Conservation (phyloP, 129 eudicot species). For the Chrysanthemum makinoi region DNA sequence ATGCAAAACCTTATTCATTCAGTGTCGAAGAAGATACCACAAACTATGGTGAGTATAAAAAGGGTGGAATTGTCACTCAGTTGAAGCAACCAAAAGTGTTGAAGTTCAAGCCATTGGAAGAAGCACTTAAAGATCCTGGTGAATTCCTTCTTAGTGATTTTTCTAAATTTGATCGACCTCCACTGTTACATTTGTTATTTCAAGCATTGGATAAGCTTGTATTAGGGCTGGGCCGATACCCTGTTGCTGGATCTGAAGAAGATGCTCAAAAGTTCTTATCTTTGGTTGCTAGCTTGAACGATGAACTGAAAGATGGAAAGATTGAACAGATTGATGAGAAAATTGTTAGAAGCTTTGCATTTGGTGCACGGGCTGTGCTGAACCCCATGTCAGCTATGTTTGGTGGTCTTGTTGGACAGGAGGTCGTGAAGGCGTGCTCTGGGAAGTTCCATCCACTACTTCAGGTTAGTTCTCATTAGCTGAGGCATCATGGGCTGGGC, state of each 20-base stretch:
- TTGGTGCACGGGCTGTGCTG: conserved; percentile 87
- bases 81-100: conserved; percentile 77
- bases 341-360: conserved; percentile 51
- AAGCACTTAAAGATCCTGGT: conserved; percentile 77
- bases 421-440: conserved; percentile 92
- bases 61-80: conserved; percentile 88
- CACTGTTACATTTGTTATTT: conserved; percentile 79
- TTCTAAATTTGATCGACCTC: conserved; percentile 87
- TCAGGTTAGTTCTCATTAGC: conserved; percentile 51
- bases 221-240: conserved; percentile 52
- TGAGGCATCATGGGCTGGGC: conserved; percentile 1
- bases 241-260: conserved; percentile 66
- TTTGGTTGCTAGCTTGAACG: conserved; percentile 42
- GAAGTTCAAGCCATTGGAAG: conserved; percentile 67
- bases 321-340: conserved; percentile 51
- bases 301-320: conserved; percentile 40
- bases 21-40: conserved; percentile 82
- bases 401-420: conserved; percentile 94
- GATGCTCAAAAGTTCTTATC: conserved; percentile 58
- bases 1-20: conserved; percentile 77
- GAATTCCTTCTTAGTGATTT: conserved; percentile 89
- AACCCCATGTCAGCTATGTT: conserved; percentile 97
- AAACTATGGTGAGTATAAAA: conserved; percentile 45
- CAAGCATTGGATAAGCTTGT: conserved; percentile 73
- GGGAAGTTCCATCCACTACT: conserved; percentile 94